These are phyloP conservation scores for Alternaria burnsii DNA, from an alignment of 2,329 filamentous ascomycete species.

Conservation along the genomic window DNA sequence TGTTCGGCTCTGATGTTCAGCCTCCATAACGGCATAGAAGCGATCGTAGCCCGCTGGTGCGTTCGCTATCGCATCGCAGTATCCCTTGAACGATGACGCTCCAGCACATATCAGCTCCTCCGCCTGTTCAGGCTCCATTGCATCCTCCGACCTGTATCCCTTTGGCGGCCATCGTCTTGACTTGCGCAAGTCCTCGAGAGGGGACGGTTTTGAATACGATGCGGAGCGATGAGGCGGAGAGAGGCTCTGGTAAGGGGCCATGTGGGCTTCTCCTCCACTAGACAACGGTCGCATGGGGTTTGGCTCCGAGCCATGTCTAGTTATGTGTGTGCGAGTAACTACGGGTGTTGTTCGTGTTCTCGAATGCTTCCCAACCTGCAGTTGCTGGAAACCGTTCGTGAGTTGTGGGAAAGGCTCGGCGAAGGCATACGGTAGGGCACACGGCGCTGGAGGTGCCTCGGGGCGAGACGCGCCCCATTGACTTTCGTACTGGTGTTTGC, in stretches of 20 bases:
- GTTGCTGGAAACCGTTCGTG: conserved; percentile 33
- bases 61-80: conserved; percentile 48
- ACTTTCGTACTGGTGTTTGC: conserved; percentile 42
- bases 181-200: conserved; percentile 49
- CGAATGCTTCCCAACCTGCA: conserved; percentile 37
- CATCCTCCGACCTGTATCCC: conserved; percentile 46
- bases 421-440: conserved; percentile 38
- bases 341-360: conserved; percentile 48
- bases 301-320: conserved; percentile 49
- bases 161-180: conserved; percentile 52
- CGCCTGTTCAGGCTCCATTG: conserved; percentile 43
- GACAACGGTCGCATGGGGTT: conserved; percentile 42
- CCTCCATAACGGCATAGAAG: conserved; percentile 53
- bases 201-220: conserved; percentile 49
- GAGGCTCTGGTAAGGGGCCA: conserved; percentile 37
- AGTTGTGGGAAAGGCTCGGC: conserved; percentile 36
- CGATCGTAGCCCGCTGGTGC: conserved; percentile 48
- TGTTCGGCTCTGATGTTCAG: conserved; percentile 49
- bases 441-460: conserved; percentile 34
- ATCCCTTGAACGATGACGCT: conserved; percentile 53
- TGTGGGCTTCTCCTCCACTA: conserved; percentile 42
- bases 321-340: conserved; percentile 44
- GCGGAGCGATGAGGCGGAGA: conserved; percentile 40
- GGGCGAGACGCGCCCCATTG: conserved; percentile 36
- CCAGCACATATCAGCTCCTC: conserved; percentile 51